Evolutionary conservation across 768 basidiomycete species (phyloP), one percentile per base, ranked within the genome.

Genomic region (Cubamyces lactineus): DNA sequence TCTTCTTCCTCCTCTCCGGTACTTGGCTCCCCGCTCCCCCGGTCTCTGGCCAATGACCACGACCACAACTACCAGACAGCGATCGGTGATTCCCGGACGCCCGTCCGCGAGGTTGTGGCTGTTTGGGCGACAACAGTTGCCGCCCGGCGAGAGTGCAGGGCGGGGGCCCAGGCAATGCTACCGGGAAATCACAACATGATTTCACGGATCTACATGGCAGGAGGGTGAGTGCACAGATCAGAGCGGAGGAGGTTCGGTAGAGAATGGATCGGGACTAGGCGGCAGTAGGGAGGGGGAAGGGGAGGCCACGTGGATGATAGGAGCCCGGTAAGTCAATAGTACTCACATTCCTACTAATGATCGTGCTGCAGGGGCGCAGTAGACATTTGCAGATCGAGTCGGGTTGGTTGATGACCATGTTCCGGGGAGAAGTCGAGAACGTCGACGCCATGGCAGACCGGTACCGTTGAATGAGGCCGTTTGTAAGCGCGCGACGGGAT

Each of bases 291-390:
- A 42, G 23, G 19, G 17, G 51, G 21, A 42, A 42, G 59, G 38
- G 51, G 52, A 51, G 11, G 40, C n/a, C 19, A 49, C 54, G 28
- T 48, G 56, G 52, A 49, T 58, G 54, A 48, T 55, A 48, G 45
- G 62, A 28, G 51, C 24, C 38, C n/a, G 41, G 51, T 19, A 53
- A 50, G 19, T 42, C 34, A 45, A 28, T 51, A 16, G 41, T 28
- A 86, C 87, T 78, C 76, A 89, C 87, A 63, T 87, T 88, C 69
- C 82, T 86, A 80, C 83, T 87, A 68, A 89, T 83, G 66, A 88
- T 83, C 57, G 86, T 78, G 73, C 87, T 88, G 72, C 67, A 50
- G 52, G 49, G 53, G 64, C 42, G 57, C 17, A 13, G 21, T 26
- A 12, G 30, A 26, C 19, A 30, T 15, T n/a, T 28, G 55, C 40